Base-by-base conservation (phyloP, 495 filamentous ascomycete species). In the Tetracladium setigerum region DNA sequence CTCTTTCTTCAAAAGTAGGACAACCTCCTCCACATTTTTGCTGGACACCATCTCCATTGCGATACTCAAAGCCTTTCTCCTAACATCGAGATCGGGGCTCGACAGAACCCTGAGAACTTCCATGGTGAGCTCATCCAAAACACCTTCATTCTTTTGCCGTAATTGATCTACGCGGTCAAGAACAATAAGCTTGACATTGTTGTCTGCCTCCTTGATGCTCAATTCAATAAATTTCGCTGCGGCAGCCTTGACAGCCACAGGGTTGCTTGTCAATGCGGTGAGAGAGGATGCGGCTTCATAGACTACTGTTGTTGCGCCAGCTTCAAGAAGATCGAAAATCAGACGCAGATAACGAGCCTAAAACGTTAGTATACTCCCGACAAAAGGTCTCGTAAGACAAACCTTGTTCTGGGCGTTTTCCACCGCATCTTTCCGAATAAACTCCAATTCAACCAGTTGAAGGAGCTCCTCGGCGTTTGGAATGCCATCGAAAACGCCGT, bases 271-370 rank as follows among this genome's bases (percentile, higher is more conserved):
- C 16, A 99, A 76, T 6, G 89, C 80, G 15, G 91, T 97, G 45
- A 97, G 71, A n/a, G 89, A 94, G 9, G 90, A 95, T n/a, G 94
- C 94, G 30, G 94, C 91, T 67, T 97, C 94, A 59, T 99, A 99
- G 24, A 96, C 86, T 14, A 99, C 94, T 12, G 94, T 99, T 33
- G 87, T 88, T 18, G 91, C 86, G 30, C 82, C 81, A 24, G 92
- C 89, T 63, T 99, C 94, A 30, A 99, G 76, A 16, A 99, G 79
- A 62, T 97, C 94, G 58, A 99, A 96, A 53, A 99, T 97, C 48
- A 97, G 74, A 46, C 90, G 81, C 55, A 99, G 65, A 65, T 99
- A 99, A 49, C 82, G 81, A 24, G 89, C 87, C 85, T 88, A 57
- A 17, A 2, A 15, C 47, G 49, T 69, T 36, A 65, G 58, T 16